Percentiles rank a stretch among this genome's conserved stretches.
Evolutionary conservation across 2,329 filamentous ascomycete genomes (phyloP).

Genomic region (Paraphaeosphaeria sporulosa): DNA sequence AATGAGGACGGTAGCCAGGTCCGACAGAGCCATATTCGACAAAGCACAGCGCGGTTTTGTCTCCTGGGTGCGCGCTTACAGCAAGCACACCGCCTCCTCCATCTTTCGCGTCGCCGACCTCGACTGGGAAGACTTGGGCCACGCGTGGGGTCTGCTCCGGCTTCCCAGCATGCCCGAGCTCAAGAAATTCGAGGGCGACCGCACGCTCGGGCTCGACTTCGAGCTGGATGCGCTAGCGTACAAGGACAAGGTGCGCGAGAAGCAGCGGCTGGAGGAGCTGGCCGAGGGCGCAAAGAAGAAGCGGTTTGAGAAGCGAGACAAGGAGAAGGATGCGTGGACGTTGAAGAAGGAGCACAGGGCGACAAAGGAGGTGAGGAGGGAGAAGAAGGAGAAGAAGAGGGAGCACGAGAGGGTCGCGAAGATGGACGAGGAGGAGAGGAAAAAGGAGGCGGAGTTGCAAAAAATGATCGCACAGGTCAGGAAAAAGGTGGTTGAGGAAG

Average conservation of each 20-base stretch:
- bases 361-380: slow-evolving; percentile 39
- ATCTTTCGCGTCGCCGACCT: slow-evolving; percentile 86
- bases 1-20: slow-evolving; percentile 67
- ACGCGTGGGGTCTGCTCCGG: slow-evolving; percentile 84
- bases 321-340: slow-evolving; percentile 44
- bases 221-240: slow-evolving; percentile 53
- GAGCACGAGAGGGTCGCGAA: slow-evolving; percentile 30
- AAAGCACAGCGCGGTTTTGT: slow-evolving; percentile 93
- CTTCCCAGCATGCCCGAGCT: slow-evolving; percentile 93
- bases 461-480: slow-evolving; percentile 35
- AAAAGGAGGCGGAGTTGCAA: slow-evolving; percentile 33
- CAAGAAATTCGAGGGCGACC: slow-evolving; percentile 56
- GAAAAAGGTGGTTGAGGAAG: slow-evolving; percentile 33
- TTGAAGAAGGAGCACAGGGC: slow-evolving; percentile 46
- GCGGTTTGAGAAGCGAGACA: slow-evolving; percentile 29
- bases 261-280: slow-evolving; percentile 48
- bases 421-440: slow-evolving; percentile 38
- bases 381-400: slow-evolving; percentile 43
- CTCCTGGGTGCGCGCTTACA: slow-evolving; percentile 90
- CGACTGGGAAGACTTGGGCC: slow-evolving; percentile 82
- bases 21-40: slow-evolving; percentile 76
- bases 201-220: slow-evolving; percentile 49
- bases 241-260: slow-evolving; percentile 55
- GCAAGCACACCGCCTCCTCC: slow-evolving; percentile 86
- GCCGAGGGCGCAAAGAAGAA: slow-evolving; percentile 34